Evolutionary conservation across 192 early-diverging fungal genomes (phyloP), one percentile per base, ranked within the genome.

Genomic region (Irineochytrium annulatum): DNA sequence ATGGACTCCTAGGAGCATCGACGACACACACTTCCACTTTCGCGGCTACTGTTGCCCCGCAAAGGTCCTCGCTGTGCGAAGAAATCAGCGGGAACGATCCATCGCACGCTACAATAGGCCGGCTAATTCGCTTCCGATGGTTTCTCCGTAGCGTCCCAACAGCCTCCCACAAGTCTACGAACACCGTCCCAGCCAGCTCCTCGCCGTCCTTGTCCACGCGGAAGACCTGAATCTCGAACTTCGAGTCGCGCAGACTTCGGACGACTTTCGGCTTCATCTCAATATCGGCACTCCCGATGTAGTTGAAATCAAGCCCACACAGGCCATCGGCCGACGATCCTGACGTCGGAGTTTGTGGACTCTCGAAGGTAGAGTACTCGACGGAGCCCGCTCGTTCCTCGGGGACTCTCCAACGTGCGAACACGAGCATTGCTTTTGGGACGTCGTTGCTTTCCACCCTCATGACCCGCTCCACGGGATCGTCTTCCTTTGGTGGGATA

Each of bases 41-140:
- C 3, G 55, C 27, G 31, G 19, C 19, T 16, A 65, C 35, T 11
- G 13, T 5, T 26, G 65, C 45, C 8, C 55, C 53, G 22, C 34
- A 22, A n/a, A 72, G 27, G 46, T 72, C 70, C 34, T 54, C 6
- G 35, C 59, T 58, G 3, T 3, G 14, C 11, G 58, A 34, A 27
- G 67, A 41, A 22, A 72, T 67, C 14, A 72, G 27, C 2, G 64
- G 64, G 30, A 67, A 68, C 2, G 26, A 31, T 45, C 60, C 55
- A 16, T 67, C 46, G 6, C 67, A 46, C 32, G 31, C 17, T 16
- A 27, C 39, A 1, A 33, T 13, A 13, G 37, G 33, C 0, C 35
- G 29, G n/a, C 20, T 22, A 29, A 39, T 33, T 16, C 44, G 11
- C 31, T 56, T 71, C 6, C 69, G 22, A n/a, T 55, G 52, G 16